phyloP scores from a whole-genome alignment of 2,329 filamentous ascomycete genomes.

The Dothistroma pini region DNA sequence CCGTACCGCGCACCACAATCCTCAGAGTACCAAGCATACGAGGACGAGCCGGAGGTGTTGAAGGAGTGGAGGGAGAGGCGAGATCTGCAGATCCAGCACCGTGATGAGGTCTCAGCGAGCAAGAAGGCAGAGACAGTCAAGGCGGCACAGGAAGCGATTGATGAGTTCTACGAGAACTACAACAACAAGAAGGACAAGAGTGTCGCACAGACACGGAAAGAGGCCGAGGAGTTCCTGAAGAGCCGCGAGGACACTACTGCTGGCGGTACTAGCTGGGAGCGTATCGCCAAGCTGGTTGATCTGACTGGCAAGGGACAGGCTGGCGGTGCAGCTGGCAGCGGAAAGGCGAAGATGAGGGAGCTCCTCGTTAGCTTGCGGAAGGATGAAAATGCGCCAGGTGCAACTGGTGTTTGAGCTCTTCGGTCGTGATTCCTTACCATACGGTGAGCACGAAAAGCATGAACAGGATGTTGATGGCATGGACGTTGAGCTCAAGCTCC shows the following conservation, averaged over 20 bases:
- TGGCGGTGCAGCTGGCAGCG: conserved; percentile 82
- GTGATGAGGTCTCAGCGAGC: conserved; percentile 74
- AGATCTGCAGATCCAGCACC: conserved; percentile 75
- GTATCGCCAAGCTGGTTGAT: conserved; percentile 96
- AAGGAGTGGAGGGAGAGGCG: conserved; percentile 87
- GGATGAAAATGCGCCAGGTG: conserved; percentile 77
- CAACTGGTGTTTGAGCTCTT: conserved; percentile 41
- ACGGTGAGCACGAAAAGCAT: background rate
- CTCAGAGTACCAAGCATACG: conserved; percentile 57
- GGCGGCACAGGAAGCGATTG: conserved; percentile 89
- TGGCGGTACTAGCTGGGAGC: conserved; percentile 96
- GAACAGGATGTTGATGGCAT: background rate
- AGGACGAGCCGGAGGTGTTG: conserved; percentile 85
- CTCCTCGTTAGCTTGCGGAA: conserved; percentile 82
- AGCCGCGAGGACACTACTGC: conserved; percentile 88
- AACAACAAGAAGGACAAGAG: conserved; percentile 97
- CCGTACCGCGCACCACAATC: conserved; percentile 51
- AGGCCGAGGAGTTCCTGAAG: conserved; percentile 88
- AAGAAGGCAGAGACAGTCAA: conserved; percentile 83
- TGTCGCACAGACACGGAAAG: conserved; percentile 79
- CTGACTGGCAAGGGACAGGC: conserved; percentile 86
- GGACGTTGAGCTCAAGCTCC: background rate
- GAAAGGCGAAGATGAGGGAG: conserved; percentile 96
- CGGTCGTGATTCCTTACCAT: background rate
- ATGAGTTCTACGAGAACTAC: conserved; percentile 99